Conservation (phyloP, 345 rosid genomes). For the Aquilaria yunnanensis region DNA sequence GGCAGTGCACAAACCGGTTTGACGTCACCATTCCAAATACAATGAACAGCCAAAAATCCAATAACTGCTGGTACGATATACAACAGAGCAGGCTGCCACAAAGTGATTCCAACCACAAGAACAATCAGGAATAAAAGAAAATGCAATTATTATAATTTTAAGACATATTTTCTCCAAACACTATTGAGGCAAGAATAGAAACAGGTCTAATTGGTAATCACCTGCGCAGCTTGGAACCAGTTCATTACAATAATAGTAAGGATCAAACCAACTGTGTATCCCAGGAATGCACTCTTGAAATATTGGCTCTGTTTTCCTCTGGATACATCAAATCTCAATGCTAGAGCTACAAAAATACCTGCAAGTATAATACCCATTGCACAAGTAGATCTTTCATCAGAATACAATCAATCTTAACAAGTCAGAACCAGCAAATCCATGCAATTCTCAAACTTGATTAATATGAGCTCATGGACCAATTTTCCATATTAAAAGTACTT, state of each 20-base stretch:
- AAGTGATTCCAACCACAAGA: not conserved
- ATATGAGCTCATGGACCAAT: no score
- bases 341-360: constrained; percentile 98
- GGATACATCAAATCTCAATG: constrained; percentile 88
- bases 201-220: constrained; percentile 10
- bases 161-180: not conserved
- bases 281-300: constrained; percentile 91
- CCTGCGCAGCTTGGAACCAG: constrained; percentile 99
- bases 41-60: constrained; percentile 90
- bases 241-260: constrained; percentile 95
- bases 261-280: constrained; percentile 67
- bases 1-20: constrained; percentile 61
- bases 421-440: not conserved
- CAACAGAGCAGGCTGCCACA: constrained; percentile 84
- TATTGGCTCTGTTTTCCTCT: constrained; percentile 83
- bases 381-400: not conserved
- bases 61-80: constrained; percentile 93
- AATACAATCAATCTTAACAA: not conserved
- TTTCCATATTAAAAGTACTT: no score
- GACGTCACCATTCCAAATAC: constrained; percentile 87
- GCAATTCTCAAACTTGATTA: not conserved
- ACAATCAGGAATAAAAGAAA: not conserved
- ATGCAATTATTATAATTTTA: not conserved
- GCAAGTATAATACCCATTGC: constrained; percentile 3
- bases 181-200: not conserved